Conservation (phyloP, 75 land plant species). For the Picea glauca region DNA sequence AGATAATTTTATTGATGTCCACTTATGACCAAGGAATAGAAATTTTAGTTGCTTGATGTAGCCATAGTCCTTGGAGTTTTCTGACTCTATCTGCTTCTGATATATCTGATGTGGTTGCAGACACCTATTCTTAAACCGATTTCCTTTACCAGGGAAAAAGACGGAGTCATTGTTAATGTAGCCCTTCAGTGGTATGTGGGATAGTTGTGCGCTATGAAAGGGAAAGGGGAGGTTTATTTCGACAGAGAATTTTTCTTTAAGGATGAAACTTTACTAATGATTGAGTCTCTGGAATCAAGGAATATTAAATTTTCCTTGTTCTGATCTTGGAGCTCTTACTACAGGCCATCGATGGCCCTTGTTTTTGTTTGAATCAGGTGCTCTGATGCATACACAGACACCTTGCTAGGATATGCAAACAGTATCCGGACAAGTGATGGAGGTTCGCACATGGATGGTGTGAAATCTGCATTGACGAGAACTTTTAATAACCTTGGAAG, state of each 20-base stretch:
- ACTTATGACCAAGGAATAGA: neutral
- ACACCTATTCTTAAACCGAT: conserved; percentile 85
- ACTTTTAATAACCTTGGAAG: conserved; percentile 84
- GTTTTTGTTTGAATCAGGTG: conserved; percentile 49
- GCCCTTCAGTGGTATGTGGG: conserved; percentile 88
- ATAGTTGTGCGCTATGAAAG: neutral
- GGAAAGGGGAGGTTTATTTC: neutral
- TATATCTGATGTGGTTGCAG: conserved; percentile 28
- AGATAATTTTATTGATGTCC: no score
- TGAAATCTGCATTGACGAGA: conserved; percentile 86
- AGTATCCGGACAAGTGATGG: conserved; percentile 98
- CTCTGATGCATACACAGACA: conserved; percentile 94
- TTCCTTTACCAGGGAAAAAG: conserved; percentile 61
- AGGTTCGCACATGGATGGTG: conserved; percentile 94
- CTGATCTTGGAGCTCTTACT: neutral
- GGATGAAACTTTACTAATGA: neutral
- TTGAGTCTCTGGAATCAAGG: neutral
- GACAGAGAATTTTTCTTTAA: neutral
- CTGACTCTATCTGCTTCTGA: neutral
- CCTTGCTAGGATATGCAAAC: conserved; percentile 93
- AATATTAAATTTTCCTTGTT: neutral
- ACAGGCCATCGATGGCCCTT: no score
- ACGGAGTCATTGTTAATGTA: conserved; percentile 73
- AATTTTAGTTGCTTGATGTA: neutral
- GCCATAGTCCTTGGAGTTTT: neutral